phyloP scores from a whole-genome alignment of 2,329 filamentous ascomycete species.

The Alternaria conjuncta region DNA sequence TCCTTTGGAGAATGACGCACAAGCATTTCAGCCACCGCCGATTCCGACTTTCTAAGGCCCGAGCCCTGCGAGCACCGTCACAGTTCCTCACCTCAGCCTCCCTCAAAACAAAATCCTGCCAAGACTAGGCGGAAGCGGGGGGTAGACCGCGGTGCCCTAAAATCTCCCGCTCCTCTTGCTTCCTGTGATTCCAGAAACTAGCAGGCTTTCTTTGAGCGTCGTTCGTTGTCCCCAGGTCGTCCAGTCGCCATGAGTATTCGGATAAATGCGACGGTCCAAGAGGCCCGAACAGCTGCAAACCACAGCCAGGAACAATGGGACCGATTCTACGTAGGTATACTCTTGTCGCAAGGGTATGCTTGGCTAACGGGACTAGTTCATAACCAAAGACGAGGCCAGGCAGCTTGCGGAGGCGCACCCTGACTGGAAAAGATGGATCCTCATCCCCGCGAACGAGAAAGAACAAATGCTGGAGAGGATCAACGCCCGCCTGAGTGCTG shows the following conservation, averaged over 20 bases:
- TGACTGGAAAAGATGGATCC: conserved; percentile 48
- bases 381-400: conserved; percentile 47
- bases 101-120: conserved; percentile 46
- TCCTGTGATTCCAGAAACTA: conserved; percentile 38
- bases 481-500: conserved; percentile 41
- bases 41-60: conserved; percentile 47
- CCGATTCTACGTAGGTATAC: conserved; percentile 45
- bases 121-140: conserved; percentile 48
- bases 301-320: conserved; percentile 49
- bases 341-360: conserved; percentile 11
- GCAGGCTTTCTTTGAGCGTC: conserved; percentile 30
- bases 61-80: conserved; percentile 47
- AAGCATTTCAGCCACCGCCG: conserved; percentile 49
- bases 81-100: conserved; percentile 47
- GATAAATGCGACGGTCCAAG: conserved; percentile 47
- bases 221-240: conserved; percentile 26
- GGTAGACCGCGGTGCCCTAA: conserved; percentile 46
- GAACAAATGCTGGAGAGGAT: conserved; percentile 45
- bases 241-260: conserved; percentile 45
- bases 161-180: conserved; percentile 45
- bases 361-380: conserved; percentile 42
- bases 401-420: conserved; percentile 45
- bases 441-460: conserved; percentile 47
- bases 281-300: conserved; percentile 43
- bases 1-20: conserved; percentile 43